Percentiles rank a stretch among this genome's conserved stretches.
Conservation (phyloP, 2,329 filamentous ascomycete species). For the Calonectria leucothoes region DNA sequence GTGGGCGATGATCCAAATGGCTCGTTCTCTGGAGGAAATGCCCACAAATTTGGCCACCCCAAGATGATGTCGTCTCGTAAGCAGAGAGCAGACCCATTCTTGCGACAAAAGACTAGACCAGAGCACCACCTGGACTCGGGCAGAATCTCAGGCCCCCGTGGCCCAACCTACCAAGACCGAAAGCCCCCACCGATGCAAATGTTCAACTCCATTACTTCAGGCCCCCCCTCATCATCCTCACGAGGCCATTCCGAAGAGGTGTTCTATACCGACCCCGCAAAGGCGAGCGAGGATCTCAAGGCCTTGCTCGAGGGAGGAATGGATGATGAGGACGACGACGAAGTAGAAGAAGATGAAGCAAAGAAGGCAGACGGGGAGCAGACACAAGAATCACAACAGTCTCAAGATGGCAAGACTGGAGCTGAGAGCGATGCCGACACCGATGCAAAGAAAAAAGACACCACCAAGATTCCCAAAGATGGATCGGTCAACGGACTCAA, state of each 20-base stretch:
- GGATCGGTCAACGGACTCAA: slow-evolving; percentile 80
- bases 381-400: slow-evolving; percentile 1
- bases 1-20: slow-evolving; percentile 28
- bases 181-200: slow-evolving; percentile 59
- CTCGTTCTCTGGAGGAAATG: slow-evolving; percentile 21
- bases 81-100: slow-evolving; percentile 67
- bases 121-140: slow-evolving; percentile 66
- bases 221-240: slow-evolving; percentile 21
- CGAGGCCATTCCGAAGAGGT: slow-evolving; percentile 54
- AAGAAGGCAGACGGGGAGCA: not conserved
- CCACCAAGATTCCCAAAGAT: slow-evolving; percentile 54
- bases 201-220: slow-evolving; percentile 66
- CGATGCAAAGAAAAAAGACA: slow-evolving; percentile 33
- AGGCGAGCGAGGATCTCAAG: slow-evolving; percentile 82
- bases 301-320: slow-evolving; percentile 84
- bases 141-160: slow-evolving; percentile 59
- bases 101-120: slow-evolving; percentile 64
- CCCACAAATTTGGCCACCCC: slow-evolving; percentile 50
- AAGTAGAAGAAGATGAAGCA: slow-evolving; percentile 49
- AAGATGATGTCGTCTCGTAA: slow-evolving; percentile 63
- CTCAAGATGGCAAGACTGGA: slow-evolving; percentile 22
- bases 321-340: slow-evolving; percentile 79
- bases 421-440: slow-evolving; percentile 19
- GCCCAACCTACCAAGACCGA: slow-evolving; percentile 59
- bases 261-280: slow-evolving; percentile 76